Percentiles rank a stretch among this genome's conserved stretches.
Evolutionary conservation across 2,329 filamentous ascomycete genomes (phyloP).

Genomic region (Stemphylium vesicarium): DNA sequence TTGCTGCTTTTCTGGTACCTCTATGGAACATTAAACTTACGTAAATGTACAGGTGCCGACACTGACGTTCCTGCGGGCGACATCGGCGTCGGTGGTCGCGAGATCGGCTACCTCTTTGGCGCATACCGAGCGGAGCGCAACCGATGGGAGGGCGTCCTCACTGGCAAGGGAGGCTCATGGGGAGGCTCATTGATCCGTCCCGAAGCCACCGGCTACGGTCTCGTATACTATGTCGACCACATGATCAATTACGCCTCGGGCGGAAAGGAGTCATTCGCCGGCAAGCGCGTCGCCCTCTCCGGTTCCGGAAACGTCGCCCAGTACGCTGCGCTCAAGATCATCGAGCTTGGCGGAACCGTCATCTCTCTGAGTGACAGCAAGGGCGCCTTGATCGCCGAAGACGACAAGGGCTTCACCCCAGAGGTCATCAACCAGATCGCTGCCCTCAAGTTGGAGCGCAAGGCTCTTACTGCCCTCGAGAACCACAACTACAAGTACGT

Average conservation of each 20-base stretch:
- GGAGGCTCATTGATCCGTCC: constrained; percentile 93
- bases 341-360: constrained; percentile 92
- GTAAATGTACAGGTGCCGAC: constrained; percentile 66
- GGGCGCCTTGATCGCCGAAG: constrained; percentile 78
- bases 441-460: constrained; percentile 82
- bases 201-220: constrained; percentile 95
- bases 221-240: constrained; percentile 71
- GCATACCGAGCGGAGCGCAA: constrained; percentile 88
- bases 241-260: constrained; percentile 76
- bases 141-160: constrained; percentile 94
- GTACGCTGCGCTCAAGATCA: constrained; percentile 94
- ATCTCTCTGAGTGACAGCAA: constrained; percentile 93
- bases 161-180: constrained; percentile 92
- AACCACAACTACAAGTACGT: constrained; percentile 81
- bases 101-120: constrained; percentile 95
- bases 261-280: constrained; percentile 81
- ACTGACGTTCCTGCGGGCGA: constrained; percentile 97
- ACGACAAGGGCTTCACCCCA: constrained; percentile 74
- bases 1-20: constrained; percentile 5
- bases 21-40: constrained; percentile 49
- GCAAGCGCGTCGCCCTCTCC: constrained; percentile 94
- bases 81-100: constrained; percentile 89
- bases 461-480: constrained; percentile 77
- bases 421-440: constrained; percentile 82
- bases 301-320: constrained; percentile 98